phyloP scores from a whole-genome alignment of 768 basidiomycete species.

The Macrolepiota fuliginosa region DNA sequence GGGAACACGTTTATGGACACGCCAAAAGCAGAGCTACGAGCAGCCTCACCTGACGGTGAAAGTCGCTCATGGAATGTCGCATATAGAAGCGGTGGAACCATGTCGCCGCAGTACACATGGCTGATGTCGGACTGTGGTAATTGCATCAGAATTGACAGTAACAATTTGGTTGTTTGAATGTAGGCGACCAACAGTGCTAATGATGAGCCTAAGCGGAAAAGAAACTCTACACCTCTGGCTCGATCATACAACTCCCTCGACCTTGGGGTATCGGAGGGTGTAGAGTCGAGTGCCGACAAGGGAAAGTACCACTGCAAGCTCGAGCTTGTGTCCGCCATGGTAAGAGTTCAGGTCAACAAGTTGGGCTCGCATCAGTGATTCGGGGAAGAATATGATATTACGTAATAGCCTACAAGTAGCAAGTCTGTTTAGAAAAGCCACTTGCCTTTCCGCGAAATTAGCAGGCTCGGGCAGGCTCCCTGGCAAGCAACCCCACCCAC shows the following conservation, averaged over 20 bases:
- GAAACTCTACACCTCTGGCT: constrained; percentile 80
- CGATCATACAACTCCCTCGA: constrained; percentile 77
- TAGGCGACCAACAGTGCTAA: constrained; percentile 62
- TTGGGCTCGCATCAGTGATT: neutral
- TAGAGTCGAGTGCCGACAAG: constrained; percentile 50
- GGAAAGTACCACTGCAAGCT: constrained; percentile 73
- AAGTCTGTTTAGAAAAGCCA: constrained; percentile 1
- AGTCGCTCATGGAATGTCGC: constrained; percentile 81
- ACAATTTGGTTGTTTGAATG: constrained; percentile 13
- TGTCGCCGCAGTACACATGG: constrained; percentile 83
- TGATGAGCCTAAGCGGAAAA: constrained; percentile 78
- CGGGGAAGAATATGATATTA: constrained; percentile 2
- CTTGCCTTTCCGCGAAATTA: neutral
- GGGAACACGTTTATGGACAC: constrained; percentile 11
- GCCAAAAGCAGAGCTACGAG: constrained; percentile 13
- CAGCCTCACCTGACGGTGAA: constrained; percentile 68
- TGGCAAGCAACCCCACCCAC: neutral
- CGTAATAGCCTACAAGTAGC: constrained; percentile 1
- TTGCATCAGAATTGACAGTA: constrained; percentile 15
- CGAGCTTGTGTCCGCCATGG: constrained; percentile 7
- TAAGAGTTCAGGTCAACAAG: constrained; percentile 15
- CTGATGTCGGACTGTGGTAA: constrained; percentile 63
- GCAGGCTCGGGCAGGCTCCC: neutral
- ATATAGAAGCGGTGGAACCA: constrained; percentile 94
- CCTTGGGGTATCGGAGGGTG: constrained; percentile 59